Percentiles rank a stretch among this genome's conserved stretches.
phyloP scores from a whole-genome alignment of 805 yeast species.

The Nakazawaea populi region DNA sequence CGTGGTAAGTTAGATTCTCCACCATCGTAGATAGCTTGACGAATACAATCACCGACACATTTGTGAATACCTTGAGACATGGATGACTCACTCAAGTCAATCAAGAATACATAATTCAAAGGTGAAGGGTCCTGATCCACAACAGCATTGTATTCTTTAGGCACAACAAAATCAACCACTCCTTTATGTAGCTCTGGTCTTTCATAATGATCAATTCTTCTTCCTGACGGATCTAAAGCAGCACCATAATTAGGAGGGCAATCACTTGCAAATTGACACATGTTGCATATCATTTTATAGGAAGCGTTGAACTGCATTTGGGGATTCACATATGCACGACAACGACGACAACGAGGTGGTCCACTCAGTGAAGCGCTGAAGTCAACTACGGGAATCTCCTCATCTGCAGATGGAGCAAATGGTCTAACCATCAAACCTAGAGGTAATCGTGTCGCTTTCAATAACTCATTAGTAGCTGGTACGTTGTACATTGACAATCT shows the following conservation, averaged over 20 bases:
- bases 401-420: slow-evolving; percentile 56
- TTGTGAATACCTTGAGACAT: slow-evolving; percentile 54
- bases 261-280: slow-evolving; percentile 72
- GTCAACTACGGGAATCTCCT: slow-evolving; percentile 66
- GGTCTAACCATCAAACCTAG: slow-evolving; percentile 79
- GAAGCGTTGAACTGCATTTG: slow-evolving; percentile 62
- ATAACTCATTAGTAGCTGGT: slow-evolving; percentile 67
- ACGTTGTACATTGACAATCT: slow-evolving; percentile 77
- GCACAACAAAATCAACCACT: slow-evolving; percentile 80
- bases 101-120: slow-evolving; percentile 63
- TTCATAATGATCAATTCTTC: slow-evolving; percentile 53
- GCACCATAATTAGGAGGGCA: slow-evolving; percentile 64
- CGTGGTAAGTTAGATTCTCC: slow-evolving; percentile 25
- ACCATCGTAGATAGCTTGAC: slow-evolving; percentile 41
- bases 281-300: slow-evolving; percentile 70
- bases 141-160: slow-evolving; percentile 58
- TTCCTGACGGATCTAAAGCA: slow-evolving; percentile 54
- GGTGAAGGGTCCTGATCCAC: slow-evolving; percentile 34
- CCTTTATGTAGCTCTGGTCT: slow-evolving; percentile 80
- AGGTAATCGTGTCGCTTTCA: slow-evolving; percentile 70
- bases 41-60: slow-evolving; percentile 64
- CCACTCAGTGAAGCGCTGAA: slow-evolving; percentile 43
- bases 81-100: slow-evolving; percentile 63
- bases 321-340: slow-evolving; percentile 88
- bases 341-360: slow-evolving; percentile 87